Conservation (phyloP, 202 grass and related monocot species). For the Schoenoplectus tabernaemontani region DNA sequence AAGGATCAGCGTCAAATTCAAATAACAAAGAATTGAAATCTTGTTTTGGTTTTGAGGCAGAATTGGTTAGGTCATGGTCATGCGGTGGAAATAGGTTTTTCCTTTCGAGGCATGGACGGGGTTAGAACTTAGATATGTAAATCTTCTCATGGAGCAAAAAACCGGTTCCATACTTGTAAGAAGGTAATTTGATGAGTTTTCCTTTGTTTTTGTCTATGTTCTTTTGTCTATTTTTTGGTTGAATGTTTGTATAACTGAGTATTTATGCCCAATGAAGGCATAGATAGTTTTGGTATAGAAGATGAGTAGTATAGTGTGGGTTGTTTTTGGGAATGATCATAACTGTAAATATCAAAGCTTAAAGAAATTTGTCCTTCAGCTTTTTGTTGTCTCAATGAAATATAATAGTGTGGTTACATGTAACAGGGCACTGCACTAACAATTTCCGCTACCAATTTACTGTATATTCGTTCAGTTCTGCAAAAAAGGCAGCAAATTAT, state of each 20-base stretch:
- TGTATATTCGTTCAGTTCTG: neutral
- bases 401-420: neutral
- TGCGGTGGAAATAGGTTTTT: constrained; percentile 9
- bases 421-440: neutral
- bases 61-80: constrained; percentile 20
- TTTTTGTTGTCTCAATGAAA: neutral
- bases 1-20: constrained; percentile 21
- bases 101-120: neutral
- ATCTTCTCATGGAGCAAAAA: neutral
- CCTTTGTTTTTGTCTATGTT: neutral
- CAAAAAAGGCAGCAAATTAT: neutral
- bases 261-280: constrained; percentile 9
- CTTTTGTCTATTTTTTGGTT: neutral
- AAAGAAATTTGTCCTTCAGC: neutral
- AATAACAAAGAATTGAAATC: constrained; percentile 17
- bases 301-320: constrained; percentile 2
- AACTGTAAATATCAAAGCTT: constrained; percentile 22
- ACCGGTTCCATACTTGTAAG: neutral
- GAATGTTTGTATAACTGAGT: neutral
- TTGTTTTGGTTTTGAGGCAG: constrained; percentile 16
- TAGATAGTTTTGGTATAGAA: constrained; percentile 2
- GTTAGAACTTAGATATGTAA: neutral
- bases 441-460: neutral
- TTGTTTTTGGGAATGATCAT: neutral
- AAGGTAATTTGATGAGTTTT: constrained; percentile 2